Conservation (phyloP, 352 stramenopile genomes). For the Phytophthora agathidicida region DNA sequence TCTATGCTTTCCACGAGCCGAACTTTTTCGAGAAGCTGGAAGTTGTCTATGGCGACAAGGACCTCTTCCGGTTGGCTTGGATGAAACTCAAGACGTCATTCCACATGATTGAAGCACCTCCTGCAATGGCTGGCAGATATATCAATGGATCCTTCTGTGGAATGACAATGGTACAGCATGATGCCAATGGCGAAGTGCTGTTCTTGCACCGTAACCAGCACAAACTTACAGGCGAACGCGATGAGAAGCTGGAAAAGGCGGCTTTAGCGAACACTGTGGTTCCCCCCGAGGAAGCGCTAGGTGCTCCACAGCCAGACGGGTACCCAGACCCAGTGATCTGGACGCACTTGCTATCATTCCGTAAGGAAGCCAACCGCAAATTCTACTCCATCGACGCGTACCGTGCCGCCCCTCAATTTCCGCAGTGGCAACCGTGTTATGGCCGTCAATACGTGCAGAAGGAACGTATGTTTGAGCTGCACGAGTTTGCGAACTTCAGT, state of each 20-base stretch:
- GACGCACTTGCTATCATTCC: constrained; percentile 67
- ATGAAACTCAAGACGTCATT: constrained; percentile 42
- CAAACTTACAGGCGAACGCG: constrained; percentile 24
- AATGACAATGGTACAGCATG: constrained; percentile 47
- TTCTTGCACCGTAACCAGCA: constrained; percentile 49
- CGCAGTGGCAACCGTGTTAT: constrained; percentile 54
- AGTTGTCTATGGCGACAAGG: constrained; percentile 50
- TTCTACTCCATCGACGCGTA: constrained; percentile 58
- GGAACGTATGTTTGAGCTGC: neutral
- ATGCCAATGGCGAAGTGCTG: constrained; percentile 31
- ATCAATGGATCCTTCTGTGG: constrained; percentile 42
- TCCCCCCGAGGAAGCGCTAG: neutral
- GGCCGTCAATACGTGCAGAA: constrained; percentile 21
- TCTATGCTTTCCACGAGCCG: constrained; percentile 39
- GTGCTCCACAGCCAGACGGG: constrained; percentile 7
- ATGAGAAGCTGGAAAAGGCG: neutral
- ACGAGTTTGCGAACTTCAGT: neutral
- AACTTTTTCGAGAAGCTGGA: constrained; percentile 28
- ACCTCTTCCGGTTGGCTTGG: constrained; percentile 57
- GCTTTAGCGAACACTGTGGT: neutral
- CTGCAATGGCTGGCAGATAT: constrained; percentile 30
- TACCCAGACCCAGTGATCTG: constrained; percentile 47
- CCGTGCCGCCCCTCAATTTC: constrained; percentile 30
- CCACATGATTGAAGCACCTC: constrained; percentile 39
- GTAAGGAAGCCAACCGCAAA: constrained; percentile 23